Percentiles rank a stretch among this genome's conserved stretches.
Conservation (phyloP, 352 stramenopile species). For the Elongisporangium prolatum region DNA sequence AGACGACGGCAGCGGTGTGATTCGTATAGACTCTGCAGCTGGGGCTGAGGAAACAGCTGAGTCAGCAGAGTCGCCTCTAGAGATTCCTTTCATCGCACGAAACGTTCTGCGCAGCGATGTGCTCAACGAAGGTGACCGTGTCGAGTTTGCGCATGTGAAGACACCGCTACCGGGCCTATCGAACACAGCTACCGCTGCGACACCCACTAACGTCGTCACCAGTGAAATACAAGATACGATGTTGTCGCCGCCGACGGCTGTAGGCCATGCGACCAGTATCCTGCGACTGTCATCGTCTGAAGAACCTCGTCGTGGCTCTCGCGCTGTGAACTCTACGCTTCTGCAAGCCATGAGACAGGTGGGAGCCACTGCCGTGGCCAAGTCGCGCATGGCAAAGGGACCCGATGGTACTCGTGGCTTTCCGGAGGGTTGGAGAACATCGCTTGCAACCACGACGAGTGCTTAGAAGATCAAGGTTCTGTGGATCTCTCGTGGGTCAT, state of each 20-base stretch:
- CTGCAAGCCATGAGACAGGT: constrained; percentile 62
- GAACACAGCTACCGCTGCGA: constrained; percentile 8
- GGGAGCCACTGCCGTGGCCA: constrained; percentile 49
- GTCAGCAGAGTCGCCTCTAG: constrained; percentile 12
- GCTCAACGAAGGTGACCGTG: constrained; percentile 58
- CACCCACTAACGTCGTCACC: constrained; percentile 6
- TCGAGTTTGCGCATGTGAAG: constrained; percentile 61
- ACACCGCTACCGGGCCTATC: constrained; percentile 11
- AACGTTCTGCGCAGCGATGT: constrained; percentile 59
- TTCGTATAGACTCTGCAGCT: constrained; percentile 31
- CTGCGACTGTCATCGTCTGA: constrained; percentile 30
- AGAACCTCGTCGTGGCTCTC: constrained; percentile 28
- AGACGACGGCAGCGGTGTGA: constrained; percentile 51
- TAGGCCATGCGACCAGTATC: constrained; percentile 45
- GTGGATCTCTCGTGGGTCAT: background rate
- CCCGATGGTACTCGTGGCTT: constrained; percentile 74
- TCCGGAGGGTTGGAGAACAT: constrained; percentile 37
- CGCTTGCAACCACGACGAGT: background rate
- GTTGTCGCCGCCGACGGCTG: background rate
- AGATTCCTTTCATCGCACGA: constrained; percentile 39
- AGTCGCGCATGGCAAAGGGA: constrained; percentile 68
- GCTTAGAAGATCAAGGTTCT: background rate
- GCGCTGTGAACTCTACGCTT: constrained; percentile 61
- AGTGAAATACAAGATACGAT: constrained; percentile 8
- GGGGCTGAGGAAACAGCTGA: constrained; percentile 7